A percentile compares a stretch with the other conserved stretches of the same genome.
Evolutionary conservation across 2,329 filamentous ascomycete genomes (phyloP).

Genomic region (Aureobasidium sp.): DNA sequence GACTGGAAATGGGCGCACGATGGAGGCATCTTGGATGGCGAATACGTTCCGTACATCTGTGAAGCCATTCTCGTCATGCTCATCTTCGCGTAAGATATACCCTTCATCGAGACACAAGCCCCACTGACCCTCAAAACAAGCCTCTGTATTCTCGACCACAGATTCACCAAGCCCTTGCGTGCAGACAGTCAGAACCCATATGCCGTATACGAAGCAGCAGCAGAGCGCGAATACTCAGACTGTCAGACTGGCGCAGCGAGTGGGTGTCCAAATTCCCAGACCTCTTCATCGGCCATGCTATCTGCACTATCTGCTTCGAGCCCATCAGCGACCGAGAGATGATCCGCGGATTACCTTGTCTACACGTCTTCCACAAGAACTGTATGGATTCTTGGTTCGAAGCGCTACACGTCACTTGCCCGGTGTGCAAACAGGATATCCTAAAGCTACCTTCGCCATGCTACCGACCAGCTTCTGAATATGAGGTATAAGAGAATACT

Average conservation of each 20-base stretch:
- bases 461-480: background rate
- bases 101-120: no score
- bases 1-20: background rate
- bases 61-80: background rate
- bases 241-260: background rate
- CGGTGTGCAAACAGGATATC: background rate
- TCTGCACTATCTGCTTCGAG: slow-evolving; percentile 5
- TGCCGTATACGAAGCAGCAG: background rate
- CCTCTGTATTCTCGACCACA: background rate
- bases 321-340: background rate
- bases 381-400: slow-evolving; percentile 10
- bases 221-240: background rate
- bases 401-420: slow-evolving; percentile 4
- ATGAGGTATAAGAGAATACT: background rate
- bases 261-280: background rate
- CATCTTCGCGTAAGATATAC: background rate
- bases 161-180: background rate
- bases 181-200: background rate
- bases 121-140: background rate
- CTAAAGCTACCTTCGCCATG: background rate
- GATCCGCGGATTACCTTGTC: slow-evolving; percentile 5
- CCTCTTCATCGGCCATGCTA: background rate
- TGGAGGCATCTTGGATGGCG: background rate
- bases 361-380: slow-evolving; percentile 6
- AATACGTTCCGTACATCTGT: background rate